Conservation (phyloP, 2,329 filamentous ascomycete species). For the Periconia digitata region DNA sequence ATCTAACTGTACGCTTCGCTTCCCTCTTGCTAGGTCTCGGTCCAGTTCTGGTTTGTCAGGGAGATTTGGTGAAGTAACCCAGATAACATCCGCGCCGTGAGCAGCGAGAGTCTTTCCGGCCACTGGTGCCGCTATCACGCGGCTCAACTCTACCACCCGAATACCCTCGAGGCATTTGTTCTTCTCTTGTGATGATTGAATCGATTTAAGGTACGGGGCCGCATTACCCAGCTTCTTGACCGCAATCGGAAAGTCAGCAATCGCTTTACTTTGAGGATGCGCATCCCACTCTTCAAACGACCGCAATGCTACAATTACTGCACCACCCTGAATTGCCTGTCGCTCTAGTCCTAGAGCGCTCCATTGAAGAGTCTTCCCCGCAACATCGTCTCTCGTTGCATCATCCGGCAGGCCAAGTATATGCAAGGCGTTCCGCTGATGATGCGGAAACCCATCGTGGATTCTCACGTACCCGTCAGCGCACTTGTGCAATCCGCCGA, state of each 20-base stretch:
- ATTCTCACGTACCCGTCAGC: constrained; percentile 57
- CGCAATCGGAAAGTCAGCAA: constrained; percentile 51
- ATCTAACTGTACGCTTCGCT: constrained; percentile 52
- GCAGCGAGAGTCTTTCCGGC: constrained; percentile 47
- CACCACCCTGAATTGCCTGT: constrained; percentile 42
- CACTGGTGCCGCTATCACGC: constrained; percentile 50
- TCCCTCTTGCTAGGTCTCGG: constrained; percentile 51
- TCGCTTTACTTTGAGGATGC: constrained; percentile 49
- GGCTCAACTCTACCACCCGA: constrained; percentile 44
- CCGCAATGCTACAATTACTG: constrained; percentile 55
- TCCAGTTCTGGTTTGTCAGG: constrained; percentile 46
- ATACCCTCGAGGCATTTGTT: constrained; percentile 45
- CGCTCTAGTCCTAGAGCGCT: constrained; percentile 53
- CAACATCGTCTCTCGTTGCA: constrained; percentile 45
- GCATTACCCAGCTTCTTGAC: constrained; percentile 39
- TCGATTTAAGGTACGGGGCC: constrained; percentile 11
- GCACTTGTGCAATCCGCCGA: constrained; percentile 57
- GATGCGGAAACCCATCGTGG: constrained; percentile 58
- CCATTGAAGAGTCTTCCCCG: constrained; percentile 44
- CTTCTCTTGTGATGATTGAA: background rate
- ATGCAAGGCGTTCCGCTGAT: constrained; percentile 47
- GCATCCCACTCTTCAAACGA: constrained; percentile 56
- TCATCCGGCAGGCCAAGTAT: constrained; percentile 45
- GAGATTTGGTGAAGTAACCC: constrained; percentile 48
- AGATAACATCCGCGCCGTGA: constrained; percentile 51